Evolutionary conservation across 108 stramenopile genomes (phyloP), one percentile per base, ranked within the genome.

Genomic region (Ochromonas danica): DNA sequence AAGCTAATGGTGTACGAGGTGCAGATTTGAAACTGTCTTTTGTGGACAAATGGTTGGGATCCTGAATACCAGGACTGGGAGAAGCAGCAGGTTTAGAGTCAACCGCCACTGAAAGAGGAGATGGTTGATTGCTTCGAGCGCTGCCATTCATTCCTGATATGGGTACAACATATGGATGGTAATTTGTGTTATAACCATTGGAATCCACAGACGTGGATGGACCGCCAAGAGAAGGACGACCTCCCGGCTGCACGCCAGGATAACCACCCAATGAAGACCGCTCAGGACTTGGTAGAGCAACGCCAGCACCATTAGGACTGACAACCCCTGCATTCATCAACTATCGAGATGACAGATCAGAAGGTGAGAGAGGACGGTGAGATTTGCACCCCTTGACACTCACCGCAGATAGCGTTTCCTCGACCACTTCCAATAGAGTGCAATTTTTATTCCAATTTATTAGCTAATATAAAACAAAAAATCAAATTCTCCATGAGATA

Each of bases 331-430:
- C 22, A 51, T 51, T 51, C 6, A 51, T 51, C 22, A 51, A 51
- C 6, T 51, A 51, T 51, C 6, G 22, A 14, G 45, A 14, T 51
- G 45, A 51, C 22, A 14, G 22, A 51, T 51, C 45, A 6, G 6
- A 51, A 51, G n/a, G n/a, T n/a, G n/a, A n/a, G n/a, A n/a, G n/a
- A n/a, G n/a, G n/a, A n/a, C n/a, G n/a, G n/a, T n/a, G n/a, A n/a
- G n/a, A n/a, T n/a, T n/a, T n/a, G n/a, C n/a, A n/a, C n/a, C n/a
- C n/a, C n/a, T 51, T 51, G 22, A 30, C 10, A 14, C 72, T 75
- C 38, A 75, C 72, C 72, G 72, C 40, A 41, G 45, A 6, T 27
- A 75, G n/a, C 40, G 25, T 75, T 14, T 75, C 72, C 6, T 75
- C 27, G 3, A 36, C 25, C 40, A 75, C 6, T 30, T 75, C 72